These are phyloP conservation scores for Porphyra umbilicalis DNA, from an alignment of 31 red algal species.

Conservation along the genomic window DNA sequence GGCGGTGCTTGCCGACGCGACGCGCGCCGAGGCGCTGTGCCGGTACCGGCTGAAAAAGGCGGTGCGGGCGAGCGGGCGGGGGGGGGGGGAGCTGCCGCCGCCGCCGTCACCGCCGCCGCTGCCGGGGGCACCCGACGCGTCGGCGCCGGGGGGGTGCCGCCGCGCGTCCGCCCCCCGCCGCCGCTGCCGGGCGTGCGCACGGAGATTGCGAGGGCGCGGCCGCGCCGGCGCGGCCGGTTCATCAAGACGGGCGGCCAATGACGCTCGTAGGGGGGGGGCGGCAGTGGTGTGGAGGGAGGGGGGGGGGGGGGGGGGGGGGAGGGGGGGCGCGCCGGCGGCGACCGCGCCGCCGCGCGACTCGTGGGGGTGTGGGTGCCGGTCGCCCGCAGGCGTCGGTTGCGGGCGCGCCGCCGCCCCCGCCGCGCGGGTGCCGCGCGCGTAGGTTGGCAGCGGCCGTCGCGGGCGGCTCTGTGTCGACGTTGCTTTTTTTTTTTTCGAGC, in stretches of 20 bases:
- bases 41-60: not conserved
- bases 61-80: not conserved
- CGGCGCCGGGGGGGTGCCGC: too few species aligned
- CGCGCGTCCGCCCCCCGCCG: not conserved
- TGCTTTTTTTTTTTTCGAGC: not conserved
- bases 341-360: not conserved
- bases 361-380: not conserved
- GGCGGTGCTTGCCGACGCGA: not conserved
- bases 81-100: not conserved
- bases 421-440: not conserved
- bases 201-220: not conserved
- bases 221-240: not conserved
- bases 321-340: not conserved
- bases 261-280: not conserved
- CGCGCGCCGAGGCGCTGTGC: not conserved
- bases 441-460: not conserved
- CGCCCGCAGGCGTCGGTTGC: not conserved
- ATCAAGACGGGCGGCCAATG: not conserved
- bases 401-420: too few species aligned
- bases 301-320: not conserved
- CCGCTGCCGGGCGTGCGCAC: not conserved
- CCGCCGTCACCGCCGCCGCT: not conserved
- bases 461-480: too few species aligned
- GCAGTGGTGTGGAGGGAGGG: not conserved
- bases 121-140: not conserved